These are phyloP conservation scores for Pseudoneurospora amorphoporcata DNA, from an alignment of 495 filamentous ascomycete genomes.

Conservation along the genomic window DNA sequence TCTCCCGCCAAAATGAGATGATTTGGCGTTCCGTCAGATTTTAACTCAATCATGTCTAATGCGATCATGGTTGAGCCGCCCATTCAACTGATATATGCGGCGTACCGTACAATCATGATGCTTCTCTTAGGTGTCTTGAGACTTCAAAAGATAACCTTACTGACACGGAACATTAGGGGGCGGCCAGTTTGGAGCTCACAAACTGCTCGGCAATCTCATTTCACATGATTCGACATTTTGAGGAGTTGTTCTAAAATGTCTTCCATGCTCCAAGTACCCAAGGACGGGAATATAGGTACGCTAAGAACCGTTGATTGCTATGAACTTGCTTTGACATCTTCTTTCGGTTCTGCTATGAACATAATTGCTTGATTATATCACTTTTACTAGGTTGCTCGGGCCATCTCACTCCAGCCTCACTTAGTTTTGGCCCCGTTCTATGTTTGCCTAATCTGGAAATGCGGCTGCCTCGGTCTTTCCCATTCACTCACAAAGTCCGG, in stretches of 20 bases:
- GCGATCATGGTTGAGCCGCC: neutral
- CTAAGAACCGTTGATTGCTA: no score
- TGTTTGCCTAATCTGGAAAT: neutral
- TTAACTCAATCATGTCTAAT: neutral
- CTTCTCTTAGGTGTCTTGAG: neutral
- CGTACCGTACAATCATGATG: neutral
- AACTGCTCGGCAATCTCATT: neutral
- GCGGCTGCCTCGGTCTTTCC: neutral
- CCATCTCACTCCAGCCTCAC: no score
- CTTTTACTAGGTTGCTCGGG: neutral
- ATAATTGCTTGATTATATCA: no score
- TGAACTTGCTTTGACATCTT: no score
- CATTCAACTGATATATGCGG: neutral
- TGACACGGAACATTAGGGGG: neutral
- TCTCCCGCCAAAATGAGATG: neutral
- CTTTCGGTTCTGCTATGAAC: no score
- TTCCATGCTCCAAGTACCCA: no score
- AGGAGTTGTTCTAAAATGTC: neutral
- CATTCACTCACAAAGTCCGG: no score
- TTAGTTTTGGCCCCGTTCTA: neutral
- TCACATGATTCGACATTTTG: neutral
- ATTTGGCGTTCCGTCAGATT: neutral
- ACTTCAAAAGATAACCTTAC: neutral
- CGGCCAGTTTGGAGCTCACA: neutral
- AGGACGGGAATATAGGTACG: no score